Percentiles rank a stretch among this genome's conserved stretches.
Evolutionary conservation across 73 alveolate genomes (phyloP).

Genomic region (Paramecium caudatum): DNA sequence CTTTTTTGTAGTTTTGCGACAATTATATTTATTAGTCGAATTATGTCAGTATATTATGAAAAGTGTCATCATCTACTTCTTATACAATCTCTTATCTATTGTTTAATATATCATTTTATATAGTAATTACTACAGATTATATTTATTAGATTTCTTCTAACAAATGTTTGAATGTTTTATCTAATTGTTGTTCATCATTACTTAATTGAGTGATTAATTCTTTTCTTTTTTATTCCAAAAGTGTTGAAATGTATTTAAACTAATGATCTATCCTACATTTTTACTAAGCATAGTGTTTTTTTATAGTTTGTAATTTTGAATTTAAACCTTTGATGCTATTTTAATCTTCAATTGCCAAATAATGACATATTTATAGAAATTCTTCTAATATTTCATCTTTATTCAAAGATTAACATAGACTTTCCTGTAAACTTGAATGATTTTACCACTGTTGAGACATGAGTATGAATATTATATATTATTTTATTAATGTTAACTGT

Average conservation of each 20-base stretch:
- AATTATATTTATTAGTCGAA: slow-evolving; percentile 11
- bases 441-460: slow-evolving; percentile 12
- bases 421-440: slow-evolving; percentile 27
- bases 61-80: slow-evolving; percentile 49
- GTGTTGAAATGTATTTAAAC: slow-evolving; percentile 30
- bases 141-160: not conserved
- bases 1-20: slow-evolving; percentile 30
- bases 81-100: slow-evolving; percentile 23
- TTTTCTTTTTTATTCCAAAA: slow-evolving; percentile 49
- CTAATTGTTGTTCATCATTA: slow-evolving; percentile 19
- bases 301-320: slow-evolving; percentile 16
- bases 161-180: slow-evolving; percentile 4
- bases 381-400: slow-evolving; percentile 60
- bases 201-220: slow-evolving; percentile 15
- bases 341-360: slow-evolving; percentile 22
- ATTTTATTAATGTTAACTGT: not conserved
- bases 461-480: not conserved
- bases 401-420: not conserved
- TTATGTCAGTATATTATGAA: slow-evolving; percentile 14
- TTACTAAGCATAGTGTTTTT: slow-evolving; percentile 50
- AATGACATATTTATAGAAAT: slow-evolving; percentile 37
- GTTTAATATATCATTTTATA: slow-evolving; percentile 1
- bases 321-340: slow-evolving; percentile 36
- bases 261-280: slow-evolving; percentile 55
- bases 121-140: not conserved